Base-by-base conservation (phyloP, 177 flowering plant genomes). In the Vitis hybrid region DNA sequence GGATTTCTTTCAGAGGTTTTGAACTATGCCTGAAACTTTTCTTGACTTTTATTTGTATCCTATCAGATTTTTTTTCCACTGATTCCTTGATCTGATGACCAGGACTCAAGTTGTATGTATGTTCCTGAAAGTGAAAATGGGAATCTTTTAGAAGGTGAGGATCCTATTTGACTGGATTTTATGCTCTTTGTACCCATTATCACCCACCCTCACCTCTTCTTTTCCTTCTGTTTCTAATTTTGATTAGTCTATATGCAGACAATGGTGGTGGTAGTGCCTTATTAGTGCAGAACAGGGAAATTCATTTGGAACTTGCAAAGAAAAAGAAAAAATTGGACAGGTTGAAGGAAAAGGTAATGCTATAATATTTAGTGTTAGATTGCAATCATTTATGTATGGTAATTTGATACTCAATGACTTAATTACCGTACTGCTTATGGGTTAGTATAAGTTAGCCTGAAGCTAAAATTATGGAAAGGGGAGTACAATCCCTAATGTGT, bases 1-100 rank as follows among this genome's bases (percentile, higher is more conserved):
- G 98, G 91, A 62, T 86, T 74, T 78, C 89, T 95, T 71, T 86
- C 96, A 31, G 99, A 93, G 99, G 99, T 91, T 56, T 64, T 51
- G 59, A 39, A 71, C 60, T 64, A 31, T 60, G 13, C 45, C 39
- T 55, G 50, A 64, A 20, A 39, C 19, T 61, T 53, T 5, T 67
- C 14, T 12, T 65, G 13, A 31, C 19, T 55, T 53, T 55, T 18
- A 29, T 65, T 19, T 45, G 15, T 8, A 55, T 62, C 16, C 16
- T 19, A 45, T 55, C 29, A 26, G 33, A 29, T 29, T 12, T 66
- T 52, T 76, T 62, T 22, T 14, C 20, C 11, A n/a, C 19, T 76
- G 55, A 31, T 62, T 26, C 22, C 60, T 0, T 70, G 18, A 62
- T 69, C 29, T 66, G n/a, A 33, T 73, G 31, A 69, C 26, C 73